These are phyloP conservation scores for Pythium inflatum DNA, from an alignment of 352 stramenopile species.

Conservation along the genomic window DNA sequence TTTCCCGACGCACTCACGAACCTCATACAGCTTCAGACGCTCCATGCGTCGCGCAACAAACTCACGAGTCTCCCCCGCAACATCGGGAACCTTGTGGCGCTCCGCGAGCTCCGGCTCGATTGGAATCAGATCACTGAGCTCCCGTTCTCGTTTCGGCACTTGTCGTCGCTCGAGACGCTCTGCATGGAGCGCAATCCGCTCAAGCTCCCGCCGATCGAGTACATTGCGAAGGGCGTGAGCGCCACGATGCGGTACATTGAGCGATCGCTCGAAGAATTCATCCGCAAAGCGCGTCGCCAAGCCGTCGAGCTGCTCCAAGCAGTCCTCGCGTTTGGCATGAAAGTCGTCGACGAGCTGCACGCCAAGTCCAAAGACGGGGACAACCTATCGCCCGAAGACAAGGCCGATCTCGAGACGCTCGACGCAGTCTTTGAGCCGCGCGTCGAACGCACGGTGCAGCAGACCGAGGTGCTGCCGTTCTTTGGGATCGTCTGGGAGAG, in stretches of 20 bases:
- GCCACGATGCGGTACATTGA: slow-evolving; percentile 63
- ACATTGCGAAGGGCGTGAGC: slow-evolving; percentile 49
- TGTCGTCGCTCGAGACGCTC: slow-evolving; percentile 39
- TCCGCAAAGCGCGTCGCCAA: slow-evolving; percentile 47
- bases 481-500: slow-evolving; percentile 61
- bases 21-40: slow-evolving; percentile 39
- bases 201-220: slow-evolving; percentile 49
- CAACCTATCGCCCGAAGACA: neutral
- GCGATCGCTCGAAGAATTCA: slow-evolving; percentile 50
- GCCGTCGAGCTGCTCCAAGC: slow-evolving; percentile 54
- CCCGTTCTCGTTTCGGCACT: slow-evolving; percentile 63
- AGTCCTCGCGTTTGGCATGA: slow-evolving; percentile 45
- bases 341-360: slow-evolving; percentile 10
- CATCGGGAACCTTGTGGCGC: slow-evolving; percentile 49
- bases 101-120: slow-evolving; percentile 60
- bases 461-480: slow-evolving; percentile 49
- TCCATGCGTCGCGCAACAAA: slow-evolving; percentile 58
- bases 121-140: slow-evolving; percentile 70
- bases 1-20: slow-evolving; percentile 46
- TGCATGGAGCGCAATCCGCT: slow-evolving; percentile 72
- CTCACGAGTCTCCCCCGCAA: slow-evolving; percentile 48
- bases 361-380: neutral
- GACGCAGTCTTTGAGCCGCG: slow-evolving; percentile 53
- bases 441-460: slow-evolving; percentile 39
- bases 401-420: slow-evolving; percentile 37